Conservation (phyloP, 108 stramenopile genomes). For the Fragilariopsis cylindrus region DNA sequence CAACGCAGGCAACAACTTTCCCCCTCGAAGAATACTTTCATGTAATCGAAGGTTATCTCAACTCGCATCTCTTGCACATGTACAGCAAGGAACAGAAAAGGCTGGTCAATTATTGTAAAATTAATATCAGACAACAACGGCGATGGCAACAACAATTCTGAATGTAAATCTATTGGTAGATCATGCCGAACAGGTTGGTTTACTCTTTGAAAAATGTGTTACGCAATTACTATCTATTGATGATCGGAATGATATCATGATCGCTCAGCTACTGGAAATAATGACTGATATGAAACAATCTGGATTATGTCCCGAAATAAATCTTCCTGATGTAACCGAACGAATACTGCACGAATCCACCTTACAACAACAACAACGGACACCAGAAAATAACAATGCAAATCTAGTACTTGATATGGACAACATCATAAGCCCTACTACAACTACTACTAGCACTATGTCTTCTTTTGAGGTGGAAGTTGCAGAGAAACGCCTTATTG, state of each 20-base stretch:
- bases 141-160: neutral
- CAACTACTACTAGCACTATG: conserved; percentile 5
- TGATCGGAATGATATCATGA: neutral
- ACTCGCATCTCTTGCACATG: neutral
- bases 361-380: neutral
- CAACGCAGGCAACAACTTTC: neutral
- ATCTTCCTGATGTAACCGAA: neutral
- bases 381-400: neutral
- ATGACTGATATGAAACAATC: conserved; percentile 2
- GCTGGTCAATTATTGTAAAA: conserved; percentile 18
- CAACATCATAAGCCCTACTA: neutral
- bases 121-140: conserved; percentile 1
- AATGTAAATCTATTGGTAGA: neutral
- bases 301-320: neutral
- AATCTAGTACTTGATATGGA: neutral
- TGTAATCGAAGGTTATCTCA: conserved; percentile 21
- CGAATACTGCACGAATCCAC: neutral
- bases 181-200: conserved; percentile 2
- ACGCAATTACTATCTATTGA: neutral
- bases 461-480: conserved; percentile 26
- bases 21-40: conserved; percentile 19
- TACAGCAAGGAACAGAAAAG: conserved; percentile 1
- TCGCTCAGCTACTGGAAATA: neutral
- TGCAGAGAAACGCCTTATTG: conserved; percentile 19
- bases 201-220: conserved; percentile 5